phyloP scores from a whole-genome alignment of 73 alveolate species.

The Tetrahymena elliotti region DNA sequence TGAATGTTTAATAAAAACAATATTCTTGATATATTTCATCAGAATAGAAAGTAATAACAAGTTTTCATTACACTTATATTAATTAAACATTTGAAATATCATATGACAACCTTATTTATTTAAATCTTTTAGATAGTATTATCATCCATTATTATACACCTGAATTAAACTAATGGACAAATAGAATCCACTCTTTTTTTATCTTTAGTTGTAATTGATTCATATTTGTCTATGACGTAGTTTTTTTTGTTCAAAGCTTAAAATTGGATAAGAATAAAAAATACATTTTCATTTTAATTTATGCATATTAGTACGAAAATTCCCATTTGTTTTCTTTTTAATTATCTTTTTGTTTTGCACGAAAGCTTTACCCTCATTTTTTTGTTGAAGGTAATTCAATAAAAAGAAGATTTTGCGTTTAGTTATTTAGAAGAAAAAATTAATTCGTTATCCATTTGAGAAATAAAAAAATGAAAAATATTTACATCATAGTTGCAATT shows the following conservation, averaged over 20 bases:
- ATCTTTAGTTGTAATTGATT: neutral
- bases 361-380: neutral
- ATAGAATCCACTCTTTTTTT: neutral
- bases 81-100: neutral
- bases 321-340: neutral
- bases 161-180: neutral
- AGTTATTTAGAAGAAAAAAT: neutral
- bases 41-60: neutral
- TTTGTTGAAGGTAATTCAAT: neutral
- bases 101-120: too few relatives aligned
- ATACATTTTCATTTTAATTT: neutral
- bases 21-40: neutral
- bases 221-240: neutral
- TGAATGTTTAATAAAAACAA: neutral
- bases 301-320: neutral
- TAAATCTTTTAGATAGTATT: neutral
- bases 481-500: constrained; percentile 45
- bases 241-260: neutral
- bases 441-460: too few relatives aligned
- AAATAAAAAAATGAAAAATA: neutral
- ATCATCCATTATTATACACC: neutral
- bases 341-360: neutral
- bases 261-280: neutral
- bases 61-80: neutral
- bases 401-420: neutral